Evolutionary conservation across 768 basidiomycete genomes (phyloP).

Genomic region (Pisolithus orientalis): DNA sequence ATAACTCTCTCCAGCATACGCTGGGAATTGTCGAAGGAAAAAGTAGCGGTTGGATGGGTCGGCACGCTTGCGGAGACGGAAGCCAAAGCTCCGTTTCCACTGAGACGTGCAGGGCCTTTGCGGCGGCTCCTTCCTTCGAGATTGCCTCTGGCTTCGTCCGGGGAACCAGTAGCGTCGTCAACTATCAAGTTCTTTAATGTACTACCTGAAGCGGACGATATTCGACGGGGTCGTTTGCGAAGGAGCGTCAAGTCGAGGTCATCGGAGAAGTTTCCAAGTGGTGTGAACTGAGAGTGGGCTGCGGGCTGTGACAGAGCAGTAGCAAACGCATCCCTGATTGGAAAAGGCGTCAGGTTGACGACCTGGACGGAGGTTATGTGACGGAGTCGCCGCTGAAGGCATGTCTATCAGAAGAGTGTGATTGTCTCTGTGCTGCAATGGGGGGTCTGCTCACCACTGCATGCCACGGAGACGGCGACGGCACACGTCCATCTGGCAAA

Average conservation of each 20-base stretch:
- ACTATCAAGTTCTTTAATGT: constrained; percentile 41
- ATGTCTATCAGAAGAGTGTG: constrained; percentile 10
- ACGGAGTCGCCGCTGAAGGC: constrained; percentile 58
- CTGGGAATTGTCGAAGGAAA: constrained; percentile 61
- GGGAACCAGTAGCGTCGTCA: constrained; percentile 34
- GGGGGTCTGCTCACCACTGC: constrained; percentile 10
- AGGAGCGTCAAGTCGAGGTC: constrained; percentile 61
- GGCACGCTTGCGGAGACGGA: constrained; percentile 6
- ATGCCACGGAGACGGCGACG: constrained; percentile 3
- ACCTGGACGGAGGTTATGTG: constrained; percentile 71
- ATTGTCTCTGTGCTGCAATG: not conserved
- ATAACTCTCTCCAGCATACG: constrained; percentile 63
- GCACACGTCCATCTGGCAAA: constrained; percentile 9
- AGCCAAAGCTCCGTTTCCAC: constrained; percentile 8
- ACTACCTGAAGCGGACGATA: constrained; percentile 52
- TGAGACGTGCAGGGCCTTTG: constrained; percentile 41
- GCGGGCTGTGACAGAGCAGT: constrained; percentile 67
- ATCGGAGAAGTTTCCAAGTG: constrained; percentile 55
- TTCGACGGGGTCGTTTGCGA: constrained; percentile 52
- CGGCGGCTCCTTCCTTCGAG: constrained; percentile 34
- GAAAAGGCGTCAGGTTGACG: constrained; percentile 80
- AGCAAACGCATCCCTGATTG: constrained; percentile 65
- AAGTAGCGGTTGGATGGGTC: constrained; percentile 21
- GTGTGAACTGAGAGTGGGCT: constrained; percentile 52
- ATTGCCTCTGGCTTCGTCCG: constrained; percentile 20